Evolutionary conservation across 2,329 filamentous ascomycete genomes (phyloP).

Genomic region (Annulohypoxylon truncatum): DNA sequence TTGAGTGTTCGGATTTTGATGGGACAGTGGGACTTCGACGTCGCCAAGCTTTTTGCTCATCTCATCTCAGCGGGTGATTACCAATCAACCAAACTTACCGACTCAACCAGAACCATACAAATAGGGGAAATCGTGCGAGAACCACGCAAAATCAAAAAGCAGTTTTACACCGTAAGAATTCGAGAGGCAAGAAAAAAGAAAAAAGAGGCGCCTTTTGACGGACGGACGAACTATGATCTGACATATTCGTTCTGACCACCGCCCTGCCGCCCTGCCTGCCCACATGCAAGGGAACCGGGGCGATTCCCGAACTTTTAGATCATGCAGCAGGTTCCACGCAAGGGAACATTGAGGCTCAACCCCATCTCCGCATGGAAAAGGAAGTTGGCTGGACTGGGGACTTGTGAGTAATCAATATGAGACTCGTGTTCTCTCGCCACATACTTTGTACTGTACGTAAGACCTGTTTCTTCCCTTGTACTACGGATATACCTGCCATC

Average conservation of each 20-base stretch:
- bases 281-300: slow-evolving; percentile 24
- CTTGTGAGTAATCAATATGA: slow-evolving; percentile 13
- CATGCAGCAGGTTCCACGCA: slow-evolving; percentile 32
- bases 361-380: slow-evolving; percentile 23
- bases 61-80: slow-evolving; percentile 14
- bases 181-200: background rate
- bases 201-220: slow-evolving; percentile 10
- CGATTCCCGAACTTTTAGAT: slow-evolving; percentile 31
- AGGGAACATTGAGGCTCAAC: slow-evolving; percentile 38
- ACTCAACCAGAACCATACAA: background rate
- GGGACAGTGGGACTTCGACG: background rate
- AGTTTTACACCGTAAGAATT: slow-evolving; percentile 2
- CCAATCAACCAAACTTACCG: background rate
- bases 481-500: slow-evolving; percentile 6
- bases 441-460: slow-evolving; percentile 5
- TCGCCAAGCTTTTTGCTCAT: slow-evolving; percentile 1
- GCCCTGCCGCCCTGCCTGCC: too few species aligned
- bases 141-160: slow-evolving; percentile 5
- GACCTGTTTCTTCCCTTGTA: background rate
- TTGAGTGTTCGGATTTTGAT: background rate
- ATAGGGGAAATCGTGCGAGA: slow-evolving; percentile 14
- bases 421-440: slow-evolving; percentile 1
- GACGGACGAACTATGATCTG: slow-evolving; percentile 28
- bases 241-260: slow-evolving; percentile 23
- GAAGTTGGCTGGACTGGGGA: slow-evolving; percentile 8